Evolutionary conservation across 2,329 filamentous ascomycete species (phyloP).

Genomic region (Penicillium digitatum): DNA sequence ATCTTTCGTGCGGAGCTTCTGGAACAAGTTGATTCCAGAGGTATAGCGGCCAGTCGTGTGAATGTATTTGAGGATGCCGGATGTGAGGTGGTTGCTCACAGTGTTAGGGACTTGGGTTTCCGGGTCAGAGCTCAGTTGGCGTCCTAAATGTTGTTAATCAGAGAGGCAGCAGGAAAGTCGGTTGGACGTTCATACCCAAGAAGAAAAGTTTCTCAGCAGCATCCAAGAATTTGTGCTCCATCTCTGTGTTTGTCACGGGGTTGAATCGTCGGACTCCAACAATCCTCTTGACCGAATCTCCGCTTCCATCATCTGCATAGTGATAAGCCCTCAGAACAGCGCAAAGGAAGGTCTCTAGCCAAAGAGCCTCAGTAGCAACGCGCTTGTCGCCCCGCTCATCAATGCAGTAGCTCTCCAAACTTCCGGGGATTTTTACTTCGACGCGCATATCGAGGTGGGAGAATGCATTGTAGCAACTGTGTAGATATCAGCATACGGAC

Average conservation of each 20-base stretch:
- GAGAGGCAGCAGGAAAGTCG: background rate
- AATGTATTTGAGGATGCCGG: slow-evolving; percentile 91
- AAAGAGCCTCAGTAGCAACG: slow-evolving; percentile 86
- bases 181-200: slow-evolving; percentile 55
- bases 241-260: slow-evolving; percentile 95
- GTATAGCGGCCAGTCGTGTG: slow-evolving; percentile 90
- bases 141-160: slow-evolving; percentile 54
- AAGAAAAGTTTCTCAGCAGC: slow-evolving; percentile 95
- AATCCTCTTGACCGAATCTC: slow-evolving; percentile 92
- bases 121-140: slow-evolving; percentile 93
- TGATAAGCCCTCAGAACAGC: slow-evolving; percentile 91
- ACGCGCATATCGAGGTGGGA: slow-evolving; percentile 97
- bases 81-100: slow-evolving; percentile 90
- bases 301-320: slow-evolving; percentile 92
- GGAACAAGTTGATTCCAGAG: slow-evolving; percentile 95
- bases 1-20: slow-evolving; percentile 87
- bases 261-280: slow-evolving; percentile 97
- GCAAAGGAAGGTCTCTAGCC: slow-evolving; percentile 96
- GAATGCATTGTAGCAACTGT: slow-evolving; percentile 97
- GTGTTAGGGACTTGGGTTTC: slow-evolving; percentile 96
- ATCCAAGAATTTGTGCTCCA: slow-evolving; percentile 91
- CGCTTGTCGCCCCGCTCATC: slow-evolving; percentile 95
- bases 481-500: slow-evolving; percentile 14
- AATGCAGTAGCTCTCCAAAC: slow-evolving; percentile 94
- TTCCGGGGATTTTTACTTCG: slow-evolving; percentile 93